Percentiles rank a stretch among this genome's conserved stretches.
Evolutionary conservation across 768 basidiomycete species (phyloP).

Genomic region (Podaxis sp.): DNA sequence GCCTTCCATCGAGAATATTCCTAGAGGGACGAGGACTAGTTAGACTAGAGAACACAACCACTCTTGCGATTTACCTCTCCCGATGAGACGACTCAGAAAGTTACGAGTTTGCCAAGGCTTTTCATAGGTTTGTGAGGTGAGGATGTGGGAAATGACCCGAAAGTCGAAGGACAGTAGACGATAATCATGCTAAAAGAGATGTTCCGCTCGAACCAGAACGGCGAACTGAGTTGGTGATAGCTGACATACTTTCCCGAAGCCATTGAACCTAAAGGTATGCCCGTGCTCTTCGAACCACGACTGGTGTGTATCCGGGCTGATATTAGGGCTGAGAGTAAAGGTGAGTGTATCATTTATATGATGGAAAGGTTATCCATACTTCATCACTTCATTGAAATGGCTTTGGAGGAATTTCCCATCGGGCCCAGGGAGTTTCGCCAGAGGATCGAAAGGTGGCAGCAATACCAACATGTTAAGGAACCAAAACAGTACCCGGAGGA

Average conservation of each 20-base stretch:
- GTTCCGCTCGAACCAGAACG: neutral
- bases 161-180: constrained; percentile 51
- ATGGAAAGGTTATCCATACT: neutral
- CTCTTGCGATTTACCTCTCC: constrained; percentile 31
- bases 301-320: constrained; percentile 34
- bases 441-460: constrained; percentile 42
- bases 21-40: constrained; percentile 19
- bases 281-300: constrained; percentile 43
- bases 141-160: constrained; percentile 41
- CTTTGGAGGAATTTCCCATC: constrained; percentile 35
- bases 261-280: constrained; percentile 50
- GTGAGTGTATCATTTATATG: neutral
- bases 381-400: neutral
- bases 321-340: constrained; percentile 32
- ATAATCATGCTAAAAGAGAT: constrained; percentile 40
- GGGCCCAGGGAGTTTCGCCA: constrained; percentile 45
- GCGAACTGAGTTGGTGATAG: neutral
- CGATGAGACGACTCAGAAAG: constrained; percentile 43
- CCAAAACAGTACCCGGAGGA: constrained; percentile 34
- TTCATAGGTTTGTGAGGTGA: constrained; percentile 43
- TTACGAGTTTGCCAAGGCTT: constrained; percentile 55
- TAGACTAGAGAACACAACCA: neutral
- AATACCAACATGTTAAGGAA: constrained; percentile 39
- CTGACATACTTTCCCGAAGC: constrained; percentile 42
- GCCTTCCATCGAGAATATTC: constrained; percentile 51